Evolutionary conservation across 2,329 filamentous ascomycete genomes (phyloP).

Genomic region (Didymella pomorum): DNA sequence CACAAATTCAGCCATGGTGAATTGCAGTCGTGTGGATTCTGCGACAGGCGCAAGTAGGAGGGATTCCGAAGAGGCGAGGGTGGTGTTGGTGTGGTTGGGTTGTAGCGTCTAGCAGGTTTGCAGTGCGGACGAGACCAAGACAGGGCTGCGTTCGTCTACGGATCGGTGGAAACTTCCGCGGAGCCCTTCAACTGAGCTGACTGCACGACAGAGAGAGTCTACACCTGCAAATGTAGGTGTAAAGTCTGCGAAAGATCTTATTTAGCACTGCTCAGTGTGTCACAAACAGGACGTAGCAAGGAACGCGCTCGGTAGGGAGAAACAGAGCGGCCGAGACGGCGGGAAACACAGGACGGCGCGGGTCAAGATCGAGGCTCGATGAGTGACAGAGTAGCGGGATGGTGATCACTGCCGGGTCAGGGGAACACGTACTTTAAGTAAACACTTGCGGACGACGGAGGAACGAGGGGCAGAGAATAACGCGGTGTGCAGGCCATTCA

Average conservation of each 20-base stretch:
- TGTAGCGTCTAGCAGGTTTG: slow-evolving; percentile 40
- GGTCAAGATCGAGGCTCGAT: slow-evolving; percentile 30
- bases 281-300: slow-evolving; percentile 17
- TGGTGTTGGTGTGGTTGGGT: slow-evolving; percentile 26
- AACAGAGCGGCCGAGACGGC: slow-evolving; percentile 29
- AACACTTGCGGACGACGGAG: slow-evolving; percentile 23
- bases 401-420: slow-evolving; percentile 41
- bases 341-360: slow-evolving; percentile 28
- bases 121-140: slow-evolving; percentile 28
- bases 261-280: slow-evolving; percentile 13
- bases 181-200: slow-evolving; percentile 12
- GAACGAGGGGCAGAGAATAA: slow-evolving; percentile 23
- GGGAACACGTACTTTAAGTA: slow-evolving; percentile 24
- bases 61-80: slow-evolving; percentile 24
- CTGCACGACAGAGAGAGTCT: slow-evolving; percentile 20
- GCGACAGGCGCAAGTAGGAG: slow-evolving; percentile 37
- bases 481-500: slow-evolving; percentile 16
- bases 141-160: slow-evolving; percentile 30
- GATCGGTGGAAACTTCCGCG: slow-evolving; percentile 31
- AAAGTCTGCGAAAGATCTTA: slow-evolving; percentile 6
- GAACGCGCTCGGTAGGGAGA: slow-evolving; percentile 31
- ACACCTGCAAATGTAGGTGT: slow-evolving; percentile 5
- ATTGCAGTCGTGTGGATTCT: slow-evolving; percentile 23
- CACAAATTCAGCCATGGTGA: slow-evolving; percentile 97
- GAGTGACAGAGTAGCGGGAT: slow-evolving; percentile 25